Evolutionary conservation across 1,284 basidiomycete genomes (phyloP), one percentile per base, ranked within the genome.

Genomic region (Limonomyces culmigenus): DNA sequence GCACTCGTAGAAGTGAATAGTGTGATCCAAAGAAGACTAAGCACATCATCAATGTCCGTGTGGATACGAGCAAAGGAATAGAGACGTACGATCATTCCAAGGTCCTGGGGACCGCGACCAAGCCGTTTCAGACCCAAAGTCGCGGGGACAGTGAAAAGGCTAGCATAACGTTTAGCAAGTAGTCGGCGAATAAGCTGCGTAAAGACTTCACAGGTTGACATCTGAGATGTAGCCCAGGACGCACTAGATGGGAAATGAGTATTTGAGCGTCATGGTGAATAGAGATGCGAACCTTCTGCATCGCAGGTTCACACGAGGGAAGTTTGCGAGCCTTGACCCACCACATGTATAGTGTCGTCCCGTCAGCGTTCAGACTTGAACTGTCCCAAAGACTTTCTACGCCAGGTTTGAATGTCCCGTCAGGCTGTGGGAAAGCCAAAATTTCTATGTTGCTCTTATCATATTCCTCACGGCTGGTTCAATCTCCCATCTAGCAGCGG

Each of bases 201-300:
- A n/a, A n/a, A n/a, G n/a, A n/a, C n/a, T n/a, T 32, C 48, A 84
- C 80, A 91, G 83, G 48, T 79, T 67, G 32, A 85, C 58, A 53
- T 93, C 88, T 2, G 86, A 87, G 37, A 88, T 67, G 47, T 89
- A 93, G 3, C 77, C 74, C 35, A 92, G 62, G 41, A 93, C 86
- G 45, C 83, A 86, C 19, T n/a, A 21, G 17, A 37, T 30, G 8
- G 16, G 2, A 32, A 14, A 23, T 15, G 18, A 23, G 5, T 14
- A n/a, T 31, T 20, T 29, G 19, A 18, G 15, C 25, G 5, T 19
- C 31, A 15, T n/a, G 19, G 3, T 13, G n/a, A 32, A 15, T n/a
- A 23, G 16, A 16, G 35, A 12, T 14, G 34, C 63, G 35, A 38
- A 81, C 86, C 60, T 89, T 89, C 47, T 91, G 81, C 48, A 79